These are phyloP conservation scores for Mixia osmundae DNA, from an alignment of 1,284 basidiomycete genomes.

Conservation along the genomic window DNA sequence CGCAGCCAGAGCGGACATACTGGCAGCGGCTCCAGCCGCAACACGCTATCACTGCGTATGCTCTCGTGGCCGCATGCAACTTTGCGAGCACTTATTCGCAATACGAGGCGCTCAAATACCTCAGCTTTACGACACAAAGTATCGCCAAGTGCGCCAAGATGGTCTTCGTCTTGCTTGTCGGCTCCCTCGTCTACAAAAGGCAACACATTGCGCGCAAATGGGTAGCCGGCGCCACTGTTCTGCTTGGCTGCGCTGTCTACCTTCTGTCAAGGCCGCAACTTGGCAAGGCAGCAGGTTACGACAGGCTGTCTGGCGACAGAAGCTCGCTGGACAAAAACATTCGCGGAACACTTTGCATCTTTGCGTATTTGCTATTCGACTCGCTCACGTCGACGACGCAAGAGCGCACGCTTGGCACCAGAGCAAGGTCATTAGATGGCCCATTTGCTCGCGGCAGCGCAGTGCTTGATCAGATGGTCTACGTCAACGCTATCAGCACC, in stretches of 20 bases:
- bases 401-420: slow-evolving; percentile 13
- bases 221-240: slow-evolving; percentile 14
- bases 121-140: slow-evolving; percentile 10
- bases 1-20: too few species aligned
- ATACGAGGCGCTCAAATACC: slow-evolving; percentile 15
- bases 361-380: slow-evolving; percentile 16
- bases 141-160: slow-evolving; percentile 13
- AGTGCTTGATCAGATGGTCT: slow-evolving; percentile 16
- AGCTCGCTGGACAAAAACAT: too few species aligned
- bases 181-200: slow-evolving; percentile 13
- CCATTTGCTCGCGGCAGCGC: slow-evolving; percentile 15
- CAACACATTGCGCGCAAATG: slow-evolving; percentile 12
- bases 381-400: slow-evolving; percentile 17
- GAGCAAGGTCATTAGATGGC: too few species aligned
- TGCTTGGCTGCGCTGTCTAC: slow-evolving; percentile 14
- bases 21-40: too few species aligned
- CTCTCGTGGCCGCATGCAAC: slow-evolving; percentile 12
- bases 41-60: slow-evolving; percentile 10
- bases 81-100: slow-evolving; percentile 15
- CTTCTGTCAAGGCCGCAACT: slow-evolving; percentile 11
- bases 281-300: not conserved
- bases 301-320: too few species aligned
- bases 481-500: too few species aligned
- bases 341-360: slow-evolving; percentile 4
- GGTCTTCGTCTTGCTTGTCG: slow-evolving; percentile 16